Percentiles rank a stretch among this genome's conserved stretches.
phyloP scores from a whole-genome alignment of 2,329 filamentous ascomycete species.

The Pseudopyrenochaeta lycopersici region DNA sequence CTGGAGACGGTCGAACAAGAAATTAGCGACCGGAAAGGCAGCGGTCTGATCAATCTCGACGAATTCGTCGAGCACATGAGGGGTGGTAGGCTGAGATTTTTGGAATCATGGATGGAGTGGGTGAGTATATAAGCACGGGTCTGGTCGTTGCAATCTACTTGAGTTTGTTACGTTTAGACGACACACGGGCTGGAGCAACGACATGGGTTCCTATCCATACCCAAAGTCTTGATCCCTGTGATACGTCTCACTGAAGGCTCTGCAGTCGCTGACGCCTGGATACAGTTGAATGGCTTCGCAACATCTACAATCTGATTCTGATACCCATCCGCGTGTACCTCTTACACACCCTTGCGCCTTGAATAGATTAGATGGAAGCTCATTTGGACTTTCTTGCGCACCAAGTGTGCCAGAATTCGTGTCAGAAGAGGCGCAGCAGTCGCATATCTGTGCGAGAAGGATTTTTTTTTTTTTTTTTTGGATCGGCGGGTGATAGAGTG shows the following conservation, averaged over 20 bases:
- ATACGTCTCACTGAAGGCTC: background rate
- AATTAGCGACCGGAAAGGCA: slow-evolving; percentile 76
- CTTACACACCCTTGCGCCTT: background rate
- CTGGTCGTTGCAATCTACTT: background rate
- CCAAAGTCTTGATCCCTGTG: background rate
- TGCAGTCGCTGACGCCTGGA: background rate
- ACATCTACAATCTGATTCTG: background rate
- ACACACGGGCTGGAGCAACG: background rate
- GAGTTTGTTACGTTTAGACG: background rate
- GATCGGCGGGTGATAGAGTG: no score
- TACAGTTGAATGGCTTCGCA: background rate
- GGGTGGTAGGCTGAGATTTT: slow-evolving; percentile 71
- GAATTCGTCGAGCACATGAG: slow-evolving; percentile 84
- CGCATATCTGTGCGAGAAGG: no score
- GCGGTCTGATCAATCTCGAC: slow-evolving; percentile 76
- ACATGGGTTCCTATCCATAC: background rate
- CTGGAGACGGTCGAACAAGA: slow-evolving; percentile 74
- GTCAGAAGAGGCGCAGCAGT: no score
- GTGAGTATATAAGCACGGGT: slow-evolving; percentile 49
- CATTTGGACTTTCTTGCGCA: no score
- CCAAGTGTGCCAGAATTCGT: no score
- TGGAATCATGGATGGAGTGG: slow-evolving; percentile 91
- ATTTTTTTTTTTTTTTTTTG: no score
- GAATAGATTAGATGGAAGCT: no score
- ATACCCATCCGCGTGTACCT: background rate